Evolutionary conservation across 805 yeast genomes (phyloP).

Genomic region (Metschnikowia baotianmanensis): DNA sequence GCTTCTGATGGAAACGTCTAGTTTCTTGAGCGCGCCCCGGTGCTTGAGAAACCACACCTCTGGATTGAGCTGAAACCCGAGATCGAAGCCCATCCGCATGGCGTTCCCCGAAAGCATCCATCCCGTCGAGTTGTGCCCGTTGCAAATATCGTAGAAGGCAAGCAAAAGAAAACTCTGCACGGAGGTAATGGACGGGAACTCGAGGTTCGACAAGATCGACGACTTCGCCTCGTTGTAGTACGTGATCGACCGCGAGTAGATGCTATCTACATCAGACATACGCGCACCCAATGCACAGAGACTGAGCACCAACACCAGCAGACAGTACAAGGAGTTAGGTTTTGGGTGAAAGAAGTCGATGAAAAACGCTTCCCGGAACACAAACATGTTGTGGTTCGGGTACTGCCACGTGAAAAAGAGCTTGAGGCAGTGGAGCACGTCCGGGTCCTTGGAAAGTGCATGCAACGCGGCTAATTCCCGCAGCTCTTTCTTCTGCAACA

Average conservation of each 20-base stretch:
- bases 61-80: constrained; percentile 63
- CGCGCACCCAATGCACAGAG: constrained; percentile 60
- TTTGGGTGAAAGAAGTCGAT: constrained; percentile 59
- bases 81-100: constrained; percentile 61
- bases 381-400: constrained; percentile 60
- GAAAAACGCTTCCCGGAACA: constrained; percentile 62
- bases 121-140: constrained; percentile 55
- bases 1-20: constrained; percentile 55
- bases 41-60: constrained; percentile 53
- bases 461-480: constrained; percentile 13
- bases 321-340: constrained; percentile 51
- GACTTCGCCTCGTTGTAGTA: constrained; percentile 50
- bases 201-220: constrained; percentile 38
- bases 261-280: constrained; percentile 42
- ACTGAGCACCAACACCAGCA: constrained; percentile 51
- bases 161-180: constrained; percentile 57
- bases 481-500: constrained; percentile 14
- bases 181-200: constrained; percentile 51
- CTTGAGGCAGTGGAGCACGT: constrained; percentile 34
- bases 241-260: constrained; percentile 39
- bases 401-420: constrained; percentile 63
- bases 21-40: constrained; percentile 37
- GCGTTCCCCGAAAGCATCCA: constrained; percentile 66
- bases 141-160: constrained; percentile 61
- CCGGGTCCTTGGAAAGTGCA: constrained; percentile 15